Conservation (phyloP, 306 rosid species). For the Pachyrhizus erosus region DNA sequence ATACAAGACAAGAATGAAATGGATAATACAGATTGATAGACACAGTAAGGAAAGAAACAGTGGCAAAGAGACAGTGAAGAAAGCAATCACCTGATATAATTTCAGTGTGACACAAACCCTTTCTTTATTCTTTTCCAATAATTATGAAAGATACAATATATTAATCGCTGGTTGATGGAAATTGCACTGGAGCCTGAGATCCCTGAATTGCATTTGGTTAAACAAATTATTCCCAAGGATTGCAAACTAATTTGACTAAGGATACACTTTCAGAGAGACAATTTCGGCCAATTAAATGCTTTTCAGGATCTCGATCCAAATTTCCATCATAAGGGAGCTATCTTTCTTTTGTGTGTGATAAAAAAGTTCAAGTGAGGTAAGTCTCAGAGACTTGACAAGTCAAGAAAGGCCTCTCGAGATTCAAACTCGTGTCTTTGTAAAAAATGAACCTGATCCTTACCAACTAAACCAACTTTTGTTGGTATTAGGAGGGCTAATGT, state of each 20-base stretch:
- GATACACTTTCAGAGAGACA: not conserved
- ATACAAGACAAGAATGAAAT: slow-evolving; percentile 7
- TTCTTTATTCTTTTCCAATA: not conserved
- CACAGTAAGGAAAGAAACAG: not conserved
- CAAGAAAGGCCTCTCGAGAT: too few relatives aligned
- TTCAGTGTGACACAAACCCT: not conserved
- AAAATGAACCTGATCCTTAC: too few relatives aligned
- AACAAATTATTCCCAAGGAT: not conserved
- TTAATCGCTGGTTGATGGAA: not conserved
- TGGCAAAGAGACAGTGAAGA: not conserved
- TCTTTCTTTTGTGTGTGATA: too few relatives aligned
- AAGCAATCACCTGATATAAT: slow-evolving; percentile 2
- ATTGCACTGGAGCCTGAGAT: not conserved
- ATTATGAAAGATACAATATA: not conserved
- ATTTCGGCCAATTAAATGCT: not conserved
- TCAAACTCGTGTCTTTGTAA: too few relatives aligned
- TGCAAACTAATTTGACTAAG: not conserved
- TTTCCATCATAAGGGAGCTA: not conserved
- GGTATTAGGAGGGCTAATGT: too few relatives aligned
- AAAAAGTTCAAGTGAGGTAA: too few relatives aligned
- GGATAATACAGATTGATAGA: not conserved
- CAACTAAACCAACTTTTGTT: not conserved
- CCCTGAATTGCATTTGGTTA: not conserved
- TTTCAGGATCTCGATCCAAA: not conserved
- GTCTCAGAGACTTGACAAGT: too few relatives aligned